phyloP scores from a whole-genome alignment of 2,329 filamentous ascomycete species.

The Gaeumannomyces sp. region DNA sequence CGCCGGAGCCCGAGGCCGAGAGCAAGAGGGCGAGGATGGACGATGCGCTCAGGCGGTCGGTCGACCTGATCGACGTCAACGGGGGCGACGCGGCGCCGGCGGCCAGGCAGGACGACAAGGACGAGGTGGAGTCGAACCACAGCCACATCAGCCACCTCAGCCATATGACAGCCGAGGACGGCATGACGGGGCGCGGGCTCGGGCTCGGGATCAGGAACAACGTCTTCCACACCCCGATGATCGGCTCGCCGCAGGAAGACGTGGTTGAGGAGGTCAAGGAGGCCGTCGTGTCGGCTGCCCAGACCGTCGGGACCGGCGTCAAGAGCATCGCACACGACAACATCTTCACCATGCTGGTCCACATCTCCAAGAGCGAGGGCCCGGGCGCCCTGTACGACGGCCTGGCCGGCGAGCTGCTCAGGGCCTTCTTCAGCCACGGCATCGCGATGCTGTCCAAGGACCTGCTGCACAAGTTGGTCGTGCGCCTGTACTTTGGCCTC shows the following conservation, averaged over 20 bases:
- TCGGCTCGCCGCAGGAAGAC: background rate
- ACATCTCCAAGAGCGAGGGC: conserved; percentile 59
- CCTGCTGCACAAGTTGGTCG: conserved; percentile 62
- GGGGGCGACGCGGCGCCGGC: background rate
- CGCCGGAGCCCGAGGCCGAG: conserved; percentile 23
- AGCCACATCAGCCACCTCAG: background rate
- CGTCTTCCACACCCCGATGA: too few relatives aligned
- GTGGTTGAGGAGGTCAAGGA: conserved; percentile 13
- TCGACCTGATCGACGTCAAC: conserved; percentile 13
- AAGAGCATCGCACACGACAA: conserved; percentile 33
- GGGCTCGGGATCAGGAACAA: background rate
- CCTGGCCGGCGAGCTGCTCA: conserved; percentile 67
- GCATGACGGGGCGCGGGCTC: background rate
- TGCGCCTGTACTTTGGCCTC: conserved; percentile 64
- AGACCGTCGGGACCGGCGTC: conserved; percentile 19
- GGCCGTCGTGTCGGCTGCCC: conserved; percentile 25
- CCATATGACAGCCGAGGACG: background rate
- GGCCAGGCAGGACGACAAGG: conserved; percentile 7
- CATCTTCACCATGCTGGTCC: conserved; percentile 57
- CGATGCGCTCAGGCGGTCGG: conserved; percentile 13
- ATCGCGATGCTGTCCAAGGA: conserved; percentile 86
- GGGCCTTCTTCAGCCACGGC: conserved; percentile 80
- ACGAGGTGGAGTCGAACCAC: background rate
- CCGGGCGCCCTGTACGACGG: conserved; percentile 67
- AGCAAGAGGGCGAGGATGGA: background rate